phyloP scores from a whole-genome alignment of 2,329 filamentous ascomycete species.

The Dendrostoma leiphaemia region DNA sequence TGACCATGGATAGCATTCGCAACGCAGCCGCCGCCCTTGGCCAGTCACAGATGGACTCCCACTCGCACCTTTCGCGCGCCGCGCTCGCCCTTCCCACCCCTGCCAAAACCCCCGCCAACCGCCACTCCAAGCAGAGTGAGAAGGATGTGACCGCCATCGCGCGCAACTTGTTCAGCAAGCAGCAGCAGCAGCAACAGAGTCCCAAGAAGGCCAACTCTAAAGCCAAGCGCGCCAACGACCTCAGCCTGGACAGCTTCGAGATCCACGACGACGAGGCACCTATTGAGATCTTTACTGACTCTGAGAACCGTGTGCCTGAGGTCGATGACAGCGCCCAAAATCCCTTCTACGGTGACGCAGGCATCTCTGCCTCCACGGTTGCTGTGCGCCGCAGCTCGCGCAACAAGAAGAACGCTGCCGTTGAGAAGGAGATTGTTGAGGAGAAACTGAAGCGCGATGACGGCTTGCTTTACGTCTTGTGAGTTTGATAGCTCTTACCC shows the following conservation, averaged over 20 bases:
- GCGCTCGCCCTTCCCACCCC: slow-evolving; percentile 66
- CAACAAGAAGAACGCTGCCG: slow-evolving; percentile 42
- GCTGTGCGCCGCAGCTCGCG: slow-evolving; percentile 53
- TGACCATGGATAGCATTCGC: slow-evolving; percentile 42
- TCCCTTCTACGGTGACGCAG: slow-evolving; percentile 62
- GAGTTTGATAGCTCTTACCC: slow-evolving; percentile 39
- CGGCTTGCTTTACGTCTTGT: slow-evolving; percentile 77
- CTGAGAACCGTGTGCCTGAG: slow-evolving; percentile 73
- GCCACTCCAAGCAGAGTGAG: slow-evolving; percentile 51
- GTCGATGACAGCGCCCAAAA: slow-evolving; percentile 66
- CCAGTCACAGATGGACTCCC: slow-evolving; percentile 24
- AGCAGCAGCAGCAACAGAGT: slow-evolving; percentile 31
- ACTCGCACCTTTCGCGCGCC: slow-evolving; percentile 29
- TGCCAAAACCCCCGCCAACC: slow-evolving; percentile 70
- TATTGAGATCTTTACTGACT: slow-evolving; percentile 77
- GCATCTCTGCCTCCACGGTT: slow-evolving; percentile 37
- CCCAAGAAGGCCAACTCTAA: slow-evolving; percentile 58
- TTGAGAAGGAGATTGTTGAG: slow-evolving; percentile 53
- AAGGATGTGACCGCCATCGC: slow-evolving; percentile 54
- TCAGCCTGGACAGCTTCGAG: slow-evolving; percentile 57
- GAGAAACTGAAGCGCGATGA: slow-evolving; percentile 63
- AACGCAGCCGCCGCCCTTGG: slow-evolving; percentile 43
- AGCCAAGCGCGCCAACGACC: slow-evolving; percentile 55
- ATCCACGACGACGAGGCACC: slow-evolving; percentile 53
- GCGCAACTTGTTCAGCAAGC: slow-evolving; percentile 56